Percentiles rank a stretch among this genome's conserved stretches.
These are phyloP conservation scores for Fusarium newnesense DNA, from an alignment of 2,329 filamentous ascomycete species.

Conservation along the genomic window DNA sequence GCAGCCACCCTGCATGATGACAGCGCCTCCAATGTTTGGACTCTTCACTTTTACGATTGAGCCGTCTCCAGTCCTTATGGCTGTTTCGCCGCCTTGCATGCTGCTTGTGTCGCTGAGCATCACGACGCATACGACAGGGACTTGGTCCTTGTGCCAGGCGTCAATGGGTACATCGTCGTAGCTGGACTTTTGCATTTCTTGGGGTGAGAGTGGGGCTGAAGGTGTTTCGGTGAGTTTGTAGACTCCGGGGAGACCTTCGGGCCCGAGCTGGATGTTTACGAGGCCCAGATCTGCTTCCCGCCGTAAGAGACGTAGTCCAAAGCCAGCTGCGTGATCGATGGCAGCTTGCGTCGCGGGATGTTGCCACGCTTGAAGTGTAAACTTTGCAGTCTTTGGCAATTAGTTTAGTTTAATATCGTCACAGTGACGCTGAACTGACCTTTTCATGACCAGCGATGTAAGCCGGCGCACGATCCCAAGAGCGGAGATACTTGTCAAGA, in stretches of 20 bases:
- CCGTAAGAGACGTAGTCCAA: background rate
- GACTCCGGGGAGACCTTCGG: background rate
- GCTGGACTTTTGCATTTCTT: background rate
- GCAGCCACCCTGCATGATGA: constrained; percentile 2
- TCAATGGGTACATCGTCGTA: constrained; percentile 11
- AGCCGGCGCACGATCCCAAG: background rate
- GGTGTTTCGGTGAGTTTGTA: background rate
- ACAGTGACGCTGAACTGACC: background rate
- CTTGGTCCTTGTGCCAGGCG: constrained; percentile 26
- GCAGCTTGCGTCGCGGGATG: background rate
- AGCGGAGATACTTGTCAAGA: background rate
- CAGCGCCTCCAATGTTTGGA: background rate
- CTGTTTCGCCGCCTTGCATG: constrained; percentile 32
- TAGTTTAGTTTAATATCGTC: rapidly evolving
- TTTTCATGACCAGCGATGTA: constrained; percentile 4
- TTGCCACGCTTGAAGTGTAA: background rate
- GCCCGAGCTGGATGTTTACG: constrained; percentile 1
- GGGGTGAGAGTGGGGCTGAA: background rate
- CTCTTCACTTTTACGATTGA: background rate
- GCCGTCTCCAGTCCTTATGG: background rate
- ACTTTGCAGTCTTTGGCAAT: background rate
- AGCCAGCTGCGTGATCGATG: background rate
- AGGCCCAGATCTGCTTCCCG: background rate
- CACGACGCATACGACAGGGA: constrained; percentile 21
- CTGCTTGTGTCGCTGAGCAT: constrained; percentile 29